Percentiles rank a stretch among this genome's conserved stretches.
Evolutionary conservation across 208 protist species (phyloP).

Genomic region (Leishmania tarentolae): DNA sequence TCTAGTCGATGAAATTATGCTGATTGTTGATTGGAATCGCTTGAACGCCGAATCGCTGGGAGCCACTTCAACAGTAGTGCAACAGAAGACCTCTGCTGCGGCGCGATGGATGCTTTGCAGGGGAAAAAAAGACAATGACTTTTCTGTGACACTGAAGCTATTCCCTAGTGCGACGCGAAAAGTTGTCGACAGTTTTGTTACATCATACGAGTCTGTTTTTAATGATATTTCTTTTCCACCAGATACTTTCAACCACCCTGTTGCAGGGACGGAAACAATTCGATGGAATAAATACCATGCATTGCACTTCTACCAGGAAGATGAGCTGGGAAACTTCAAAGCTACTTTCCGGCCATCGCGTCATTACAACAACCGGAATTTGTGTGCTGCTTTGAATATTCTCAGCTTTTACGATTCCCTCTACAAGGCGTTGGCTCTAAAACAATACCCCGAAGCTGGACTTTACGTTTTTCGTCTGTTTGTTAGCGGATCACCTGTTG

Average conservation of each 20-base stretch:
- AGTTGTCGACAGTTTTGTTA: conserved; percentile 22
- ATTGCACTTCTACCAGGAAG: neutral
- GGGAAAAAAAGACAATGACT: neutral
- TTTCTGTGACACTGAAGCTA: neutral
- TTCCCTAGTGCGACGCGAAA: neutral
- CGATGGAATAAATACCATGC: conserved; percentile 17
- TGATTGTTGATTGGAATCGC: conserved; percentile 51
- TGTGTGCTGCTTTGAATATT: conserved; percentile 62
- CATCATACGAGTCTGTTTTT: conserved; percentile 16
- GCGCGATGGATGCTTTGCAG: conserved; percentile 21
- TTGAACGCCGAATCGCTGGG: conserved; percentile 22
- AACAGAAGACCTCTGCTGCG: conserved; percentile 9
- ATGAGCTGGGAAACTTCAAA: neutral
- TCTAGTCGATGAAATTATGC: conserved; percentile 38
- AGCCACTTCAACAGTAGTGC: neutral
- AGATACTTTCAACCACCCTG: conserved; percentile 13
- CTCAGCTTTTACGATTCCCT: conserved; percentile 25
- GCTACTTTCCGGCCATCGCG: conserved; percentile 22
- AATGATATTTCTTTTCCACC: conserved; percentile 12
- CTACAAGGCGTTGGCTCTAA: conserved; percentile 7
- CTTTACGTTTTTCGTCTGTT: conserved; percentile 41
- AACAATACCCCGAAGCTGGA: conserved; percentile 6
- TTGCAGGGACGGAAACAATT: conserved; percentile 14
- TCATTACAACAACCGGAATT: conserved; percentile 48
- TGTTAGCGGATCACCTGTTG: conserved; percentile 25